Base-by-base conservation (phyloP, 2,329 filamentous ascomycete species). In the Aspergillus pseudoviridinutans region DNA sequence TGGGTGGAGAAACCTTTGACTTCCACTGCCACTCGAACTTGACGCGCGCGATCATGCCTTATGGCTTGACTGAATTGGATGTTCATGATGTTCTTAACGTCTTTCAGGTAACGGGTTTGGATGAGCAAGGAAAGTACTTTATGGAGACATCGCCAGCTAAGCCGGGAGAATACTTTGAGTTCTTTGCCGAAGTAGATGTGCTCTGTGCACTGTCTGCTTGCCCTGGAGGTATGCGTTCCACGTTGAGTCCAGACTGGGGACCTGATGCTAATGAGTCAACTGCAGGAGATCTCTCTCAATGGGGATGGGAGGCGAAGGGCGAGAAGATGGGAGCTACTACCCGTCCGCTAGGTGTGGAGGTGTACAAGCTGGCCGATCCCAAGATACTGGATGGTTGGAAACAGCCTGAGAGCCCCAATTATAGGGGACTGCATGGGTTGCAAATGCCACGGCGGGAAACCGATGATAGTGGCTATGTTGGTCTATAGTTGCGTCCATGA, bases 21-120 rank as follows among this genome's bases (percentile, higher is more conserved):
- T 93, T 84, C 72, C 90, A 94, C 71, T 95, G 91, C 72, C 90
- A 93, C 68, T 91, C 87, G 1, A 95, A 95, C 71, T 81, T 95
- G 10, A 85, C 84, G 1, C 84, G 91, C 3, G 88, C 91, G 0
- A 84, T 94, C 2, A 60, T 87, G 1, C 86, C 87, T 0, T 86
- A 80, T 59, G 89, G 89, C 0, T 71, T 94, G 46, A 81, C 79
- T 4, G 91, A 94, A 73, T 78, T 79, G 29, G 90, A 94, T 68
- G 85, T 94, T 1, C 91, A 95, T 67, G 90, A 95, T 70, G 90
- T 95, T 0, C 80, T 95, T 54, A 95, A 95, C 67, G 79, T 95
- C 3, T 94, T 95, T 69, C 91, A 95, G 71, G 89, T 92, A 6
- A 94, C 91, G 0, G 90, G 90, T 0, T 70, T 94, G 50, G 87